Conservation (phyloP, 2,329 filamentous ascomycete species). For the Apiospora koreana region DNA sequence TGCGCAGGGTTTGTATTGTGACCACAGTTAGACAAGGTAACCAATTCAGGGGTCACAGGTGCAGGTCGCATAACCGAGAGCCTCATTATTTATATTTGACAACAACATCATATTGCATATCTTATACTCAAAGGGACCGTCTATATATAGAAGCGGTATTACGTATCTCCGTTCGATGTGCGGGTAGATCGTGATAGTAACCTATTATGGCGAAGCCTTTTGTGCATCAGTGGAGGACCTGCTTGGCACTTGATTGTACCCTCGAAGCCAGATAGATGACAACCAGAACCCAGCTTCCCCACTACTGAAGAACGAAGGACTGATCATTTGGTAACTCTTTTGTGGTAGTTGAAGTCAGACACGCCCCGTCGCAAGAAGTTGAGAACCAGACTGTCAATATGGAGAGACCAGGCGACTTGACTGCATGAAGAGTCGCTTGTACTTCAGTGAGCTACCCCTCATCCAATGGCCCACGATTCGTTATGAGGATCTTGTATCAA, state of each 20-base stretch:
- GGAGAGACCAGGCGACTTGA: no score
- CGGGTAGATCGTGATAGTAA: not conserved
- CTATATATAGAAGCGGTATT: not conserved
- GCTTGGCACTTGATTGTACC: not conserved
- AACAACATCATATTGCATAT: not conserved
- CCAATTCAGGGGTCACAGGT: not conserved
- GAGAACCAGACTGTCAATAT: no score
- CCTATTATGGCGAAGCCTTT: not conserved
- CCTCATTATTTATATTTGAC: not conserved
- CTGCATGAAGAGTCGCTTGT: no score
- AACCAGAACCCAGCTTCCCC: no score
- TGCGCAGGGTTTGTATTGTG: not conserved
- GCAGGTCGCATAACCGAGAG: not conserved
- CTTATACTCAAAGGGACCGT: fast-evolving
- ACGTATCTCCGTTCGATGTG: not conserved
- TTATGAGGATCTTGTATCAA: not conserved
- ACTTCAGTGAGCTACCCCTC: no score
- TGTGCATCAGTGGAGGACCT: not conserved
- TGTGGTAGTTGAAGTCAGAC: no score
- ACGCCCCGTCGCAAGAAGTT: no score
- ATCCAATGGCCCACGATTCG: no score
- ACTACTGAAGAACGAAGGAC: no score
- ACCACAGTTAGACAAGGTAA: not conserved
- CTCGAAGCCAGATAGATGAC: no score
- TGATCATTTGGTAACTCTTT: no score